Evolutionary conservation across 2,329 filamentous ascomycete genomes (phyloP).

Genomic region (Xylariomycetidae sp.): DNA sequence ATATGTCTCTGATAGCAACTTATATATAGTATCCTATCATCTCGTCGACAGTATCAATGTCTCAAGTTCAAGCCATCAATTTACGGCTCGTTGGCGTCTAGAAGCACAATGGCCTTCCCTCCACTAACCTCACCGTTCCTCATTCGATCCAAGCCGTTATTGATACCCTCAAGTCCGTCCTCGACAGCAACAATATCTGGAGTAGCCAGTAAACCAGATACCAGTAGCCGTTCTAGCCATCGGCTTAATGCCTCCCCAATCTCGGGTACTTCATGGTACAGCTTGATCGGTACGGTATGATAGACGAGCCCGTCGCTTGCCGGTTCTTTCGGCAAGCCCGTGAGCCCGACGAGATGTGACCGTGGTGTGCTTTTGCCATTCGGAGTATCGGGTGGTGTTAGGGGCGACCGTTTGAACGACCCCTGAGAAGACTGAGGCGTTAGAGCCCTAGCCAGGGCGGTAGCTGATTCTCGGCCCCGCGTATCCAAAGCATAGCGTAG

Average conservation of each 20-base stretch:
- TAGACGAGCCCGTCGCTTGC: conserved; percentile 42
- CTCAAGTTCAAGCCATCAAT: too few relatives aligned
- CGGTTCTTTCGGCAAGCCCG: conserved; percentile 58
- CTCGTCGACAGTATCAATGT: too few relatives aligned
- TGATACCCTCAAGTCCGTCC: conserved; percentile 62
- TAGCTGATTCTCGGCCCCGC: conserved; percentile 59
- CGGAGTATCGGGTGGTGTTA: conserved; percentile 36
- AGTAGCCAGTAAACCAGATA: conserved; percentile 45
- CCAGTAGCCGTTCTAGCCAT: conserved; percentile 66
- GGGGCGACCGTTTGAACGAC: conserved; percentile 19
- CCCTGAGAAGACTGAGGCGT: conserved; percentile 19
- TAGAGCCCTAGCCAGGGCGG: conserved; percentile 52
- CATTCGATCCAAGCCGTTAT: conserved; percentile 62
- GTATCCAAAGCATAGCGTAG: conserved; percentile 68
- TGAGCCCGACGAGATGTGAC: conserved; percentile 62
- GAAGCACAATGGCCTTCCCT: conserved; percentile 67
- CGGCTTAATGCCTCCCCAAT: conserved; percentile 58
- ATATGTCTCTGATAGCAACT: too few relatives aligned
- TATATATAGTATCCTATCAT: too few relatives aligned
- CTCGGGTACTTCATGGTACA: conserved; percentile 64
- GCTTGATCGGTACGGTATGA: conserved; percentile 69
- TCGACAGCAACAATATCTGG: conserved; percentile 64
- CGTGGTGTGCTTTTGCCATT: conserved; percentile 20
- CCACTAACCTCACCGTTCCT: conserved; percentile 62
- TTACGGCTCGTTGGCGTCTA: too few relatives aligned